Base-by-base conservation (phyloP, 148 eudicot genomes). In the Rhododendron kiyosumense region DNA sequence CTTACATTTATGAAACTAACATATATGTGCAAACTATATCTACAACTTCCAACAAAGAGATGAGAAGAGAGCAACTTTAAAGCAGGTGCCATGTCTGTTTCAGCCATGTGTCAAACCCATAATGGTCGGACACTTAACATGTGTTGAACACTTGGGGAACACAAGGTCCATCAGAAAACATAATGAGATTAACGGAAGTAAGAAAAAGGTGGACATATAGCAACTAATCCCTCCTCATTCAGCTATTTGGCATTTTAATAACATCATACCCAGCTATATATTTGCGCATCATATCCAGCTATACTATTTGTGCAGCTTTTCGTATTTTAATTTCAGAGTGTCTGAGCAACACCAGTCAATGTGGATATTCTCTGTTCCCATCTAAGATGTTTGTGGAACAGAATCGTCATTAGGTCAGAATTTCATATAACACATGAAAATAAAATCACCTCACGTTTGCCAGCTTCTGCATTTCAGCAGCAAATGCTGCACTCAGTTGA, bases 401-500 rank as follows among this genome's bases (percentile, higher is more conserved):
- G 46, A 85, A 32, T 22, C n/a, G 11, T 75, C 18, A 78, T 17
- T 15, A 11, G 14, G 52, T 84, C 17, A 51, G 38, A 51, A 78
- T 17, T 79, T 28, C 24, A 45, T 30, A 2, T 3, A 75, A 43
- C 41, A 81, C 30, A 73, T 20, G 10, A 32, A 71, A 54, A 71
- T 82, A 86, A 91, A 83, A 82, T 92, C 92, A 97, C 99, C 98
- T 97, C 90, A 94, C 95, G 86, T 93, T 87, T 88, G 95, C 93
- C 89, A 94, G 95, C 87, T 95, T 94, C 86, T 93, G 87, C 98
- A 97, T 97, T 90, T 92, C 98, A 86, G 94, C 83, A 80, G 98
- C 95, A 92, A 88, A 97, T 54, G 94, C 96, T 41, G 80, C 75
- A 87, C 90, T 94, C 34, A 97, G 89, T 85, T 86, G 85, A 84